Conservation (phyloP, 2,329 filamentous ascomycete genomes). For the Madurella mycetomatis region DNA sequence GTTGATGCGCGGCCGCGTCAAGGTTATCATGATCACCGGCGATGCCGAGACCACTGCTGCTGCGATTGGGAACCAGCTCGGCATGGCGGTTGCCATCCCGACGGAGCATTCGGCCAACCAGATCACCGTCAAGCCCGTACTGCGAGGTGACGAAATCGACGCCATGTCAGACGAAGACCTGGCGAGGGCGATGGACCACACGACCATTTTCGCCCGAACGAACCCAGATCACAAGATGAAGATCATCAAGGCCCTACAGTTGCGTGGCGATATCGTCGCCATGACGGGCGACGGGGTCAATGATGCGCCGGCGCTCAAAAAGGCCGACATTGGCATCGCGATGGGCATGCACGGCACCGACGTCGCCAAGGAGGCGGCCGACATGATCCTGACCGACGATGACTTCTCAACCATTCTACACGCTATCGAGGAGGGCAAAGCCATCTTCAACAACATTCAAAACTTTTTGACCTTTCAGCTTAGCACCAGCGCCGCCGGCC, state of each 20-base stretch:
- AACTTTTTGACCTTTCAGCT: constrained; percentile 99
- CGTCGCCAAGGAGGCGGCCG: constrained; percentile 92
- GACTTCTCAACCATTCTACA: constrained; percentile 88
- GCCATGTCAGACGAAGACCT: constrained; percentile 83
- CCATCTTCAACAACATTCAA: constrained; percentile 99
- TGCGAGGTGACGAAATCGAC: constrained; percentile 90
- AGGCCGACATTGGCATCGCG: constrained; percentile 94
- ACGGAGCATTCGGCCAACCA: constrained; percentile 51
- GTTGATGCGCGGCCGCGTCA: constrained; percentile 89
- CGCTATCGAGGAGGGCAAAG: constrained; percentile 97
- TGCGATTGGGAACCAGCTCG: constrained; percentile 90
- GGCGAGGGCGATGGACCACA: constrained; percentile 76
- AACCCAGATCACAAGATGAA: constrained; percentile 98
- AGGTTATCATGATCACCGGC: constrained; percentile 98
- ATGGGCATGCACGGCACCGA: constrained; percentile 96
- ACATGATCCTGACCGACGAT: constrained; percentile 88
- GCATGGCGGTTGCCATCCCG: constrained; percentile 70
- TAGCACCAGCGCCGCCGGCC: constrained; percentile 89
- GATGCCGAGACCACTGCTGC: constrained; percentile 93
- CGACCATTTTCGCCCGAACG: constrained; percentile 92
- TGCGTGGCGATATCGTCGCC: constrained; percentile 90
- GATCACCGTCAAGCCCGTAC: constrained; percentile 63
- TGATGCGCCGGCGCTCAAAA: constrained; percentile 93
- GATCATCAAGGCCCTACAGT: constrained; percentile 86
- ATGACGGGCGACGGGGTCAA: constrained; percentile 99